These are phyloP conservation scores for Aspergillus terreus DNA, from an alignment of 2,329 filamentous ascomycete species.

Conservation along the genomic window DNA sequence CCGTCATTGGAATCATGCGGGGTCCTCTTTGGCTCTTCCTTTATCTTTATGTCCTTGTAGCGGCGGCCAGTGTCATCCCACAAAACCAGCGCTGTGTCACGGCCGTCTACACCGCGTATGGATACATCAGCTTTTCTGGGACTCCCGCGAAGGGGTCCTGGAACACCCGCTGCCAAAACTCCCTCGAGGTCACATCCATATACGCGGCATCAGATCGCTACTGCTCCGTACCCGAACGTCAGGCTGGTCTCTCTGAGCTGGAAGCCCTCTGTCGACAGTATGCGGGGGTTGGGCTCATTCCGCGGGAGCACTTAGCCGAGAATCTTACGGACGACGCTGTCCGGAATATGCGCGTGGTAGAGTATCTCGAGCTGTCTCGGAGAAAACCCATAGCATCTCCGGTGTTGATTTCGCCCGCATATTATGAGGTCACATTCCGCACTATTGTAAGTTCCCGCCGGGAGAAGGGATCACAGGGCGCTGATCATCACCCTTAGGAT, in stretches of 20 bases:
- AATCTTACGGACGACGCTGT: slow-evolving; percentile 33
- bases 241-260: slow-evolving; percentile 20
- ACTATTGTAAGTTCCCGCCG: slow-evolving; percentile 28
- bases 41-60: neutral
- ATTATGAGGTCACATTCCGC: slow-evolving; percentile 26
- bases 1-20: neutral
- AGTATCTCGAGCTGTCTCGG: slow-evolving; percentile 26
- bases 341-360: slow-evolving; percentile 28
- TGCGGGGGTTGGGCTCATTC: slow-evolving; percentile 22
- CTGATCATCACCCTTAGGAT: slow-evolving; percentile 16
- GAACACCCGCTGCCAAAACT: slow-evolving; percentile 30
- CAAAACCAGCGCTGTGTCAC: slow-evolving; percentile 30
- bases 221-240: slow-evolving; percentile 24
- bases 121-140: slow-evolving; percentile 29
- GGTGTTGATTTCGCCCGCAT: slow-evolving; percentile 29
- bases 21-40: neutral
- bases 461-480: no score
- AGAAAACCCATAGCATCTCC: slow-evolving; percentile 18
- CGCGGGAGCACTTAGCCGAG: slow-evolving; percentile 25
- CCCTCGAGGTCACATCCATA: slow-evolving; percentile 30
- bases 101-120: slow-evolving; percentile 29
- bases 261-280: slow-evolving; percentile 20
- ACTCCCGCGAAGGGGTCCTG: slow-evolving; percentile 16
- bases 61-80: slow-evolving; percentile 10
- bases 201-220: slow-evolving; percentile 34